Evolutionary conservation across 2,329 filamentous ascomycete species (phyloP).

Genomic region (Dactylellina leptospora): DNA sequence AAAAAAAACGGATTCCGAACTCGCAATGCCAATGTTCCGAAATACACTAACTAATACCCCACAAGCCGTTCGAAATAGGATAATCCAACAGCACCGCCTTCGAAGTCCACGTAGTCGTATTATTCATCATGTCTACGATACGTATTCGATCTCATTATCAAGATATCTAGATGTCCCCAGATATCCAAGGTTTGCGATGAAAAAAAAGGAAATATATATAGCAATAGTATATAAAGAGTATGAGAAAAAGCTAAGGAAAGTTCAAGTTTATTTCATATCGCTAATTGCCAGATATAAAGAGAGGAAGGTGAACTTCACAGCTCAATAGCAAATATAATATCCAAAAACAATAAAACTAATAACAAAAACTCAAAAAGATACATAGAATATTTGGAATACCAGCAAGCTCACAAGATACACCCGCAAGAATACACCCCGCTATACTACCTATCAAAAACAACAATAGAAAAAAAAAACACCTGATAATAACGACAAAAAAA

Average conservation of each 20-base stretch:
- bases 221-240: no score
- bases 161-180: no score
- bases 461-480: not conserved
- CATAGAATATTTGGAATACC: no score
- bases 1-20: no score
- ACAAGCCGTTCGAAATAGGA: no score
- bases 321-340: not conserved
- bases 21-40: not conserved
- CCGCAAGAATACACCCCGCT: not conserved
- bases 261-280: not conserved
- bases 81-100: no score
- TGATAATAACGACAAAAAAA: not conserved
- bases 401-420: not conserved
- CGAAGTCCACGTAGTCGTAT: no score
- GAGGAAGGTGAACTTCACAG: not conserved
- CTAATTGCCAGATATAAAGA: not conserved
- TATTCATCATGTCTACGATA: no score
- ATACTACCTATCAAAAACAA: not conserved
- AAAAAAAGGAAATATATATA: no score
- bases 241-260: no score
- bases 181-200: no score
- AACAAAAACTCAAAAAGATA: not conserved
- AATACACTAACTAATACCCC: not conserved
- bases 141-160: no score
- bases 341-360: not conserved